Evolutionary conservation across 1,284 basidiomycete genomes (phyloP).

Genomic region (Puccinia sorghi): DNA sequence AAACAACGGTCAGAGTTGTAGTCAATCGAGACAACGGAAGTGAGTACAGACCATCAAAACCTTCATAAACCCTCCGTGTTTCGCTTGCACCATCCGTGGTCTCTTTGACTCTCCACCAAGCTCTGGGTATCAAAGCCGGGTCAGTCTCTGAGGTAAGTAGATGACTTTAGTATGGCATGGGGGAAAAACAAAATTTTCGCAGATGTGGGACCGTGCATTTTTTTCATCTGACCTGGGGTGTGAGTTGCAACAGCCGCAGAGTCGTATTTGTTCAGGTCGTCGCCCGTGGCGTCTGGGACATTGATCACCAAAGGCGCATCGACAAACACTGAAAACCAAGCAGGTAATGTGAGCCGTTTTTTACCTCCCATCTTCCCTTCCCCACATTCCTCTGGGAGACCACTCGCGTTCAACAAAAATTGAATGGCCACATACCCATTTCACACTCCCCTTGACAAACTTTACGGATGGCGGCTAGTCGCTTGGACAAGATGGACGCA

Average conservation of each 20-base stretch:
- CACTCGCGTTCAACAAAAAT: neutral
- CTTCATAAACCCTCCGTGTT: constrained; percentile 22
- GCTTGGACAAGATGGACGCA: constrained; percentile 38
- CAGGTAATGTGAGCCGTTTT: neutral
- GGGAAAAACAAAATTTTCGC: neutral
- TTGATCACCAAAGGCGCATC: constrained; percentile 47
- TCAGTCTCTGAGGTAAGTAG: constrained; percentile 43
- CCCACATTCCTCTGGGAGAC: neutral
- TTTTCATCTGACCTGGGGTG: constrained; percentile 25
- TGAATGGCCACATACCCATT: constrained; percentile 17
- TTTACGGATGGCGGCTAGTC: constrained; percentile 41
- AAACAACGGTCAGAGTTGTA: neutral
- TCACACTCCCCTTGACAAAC: constrained; percentile 25
- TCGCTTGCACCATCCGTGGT: neutral
- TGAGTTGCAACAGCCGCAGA: constrained; percentile 26
- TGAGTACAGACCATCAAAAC: constrained; percentile 38
- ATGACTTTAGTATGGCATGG: constrained; percentile 1
- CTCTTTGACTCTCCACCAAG: constrained; percentile 46
- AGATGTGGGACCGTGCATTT: too few relatives aligned
- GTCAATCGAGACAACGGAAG: neutral
- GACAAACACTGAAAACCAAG: constrained; percentile 34
- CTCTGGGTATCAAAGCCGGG: constrained; percentile 45
- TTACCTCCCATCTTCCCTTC: neutral
- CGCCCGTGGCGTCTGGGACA: constrained; percentile 7
- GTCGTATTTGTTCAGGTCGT: constrained; percentile 34